A percentile compares a stretch with the other conserved stretches of the same genome.
Conservation (phyloP, 305 asterid species). For the Petunia hybrid region DNA sequence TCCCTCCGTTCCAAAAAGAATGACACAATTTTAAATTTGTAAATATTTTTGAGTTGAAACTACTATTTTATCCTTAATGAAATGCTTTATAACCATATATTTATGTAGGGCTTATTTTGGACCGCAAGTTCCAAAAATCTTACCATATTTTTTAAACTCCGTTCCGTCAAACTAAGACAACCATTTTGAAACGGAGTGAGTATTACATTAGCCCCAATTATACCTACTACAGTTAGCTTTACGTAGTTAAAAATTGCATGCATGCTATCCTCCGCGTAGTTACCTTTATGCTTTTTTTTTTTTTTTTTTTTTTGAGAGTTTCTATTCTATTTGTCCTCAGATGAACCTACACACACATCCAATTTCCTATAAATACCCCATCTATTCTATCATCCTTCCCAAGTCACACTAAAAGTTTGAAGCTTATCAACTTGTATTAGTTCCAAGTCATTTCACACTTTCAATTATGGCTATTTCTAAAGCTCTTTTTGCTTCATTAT, state of each 20-base stretch:
- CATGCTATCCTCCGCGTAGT: slow-evolving; percentile 40
- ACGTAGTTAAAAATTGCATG: slow-evolving; percentile 42
- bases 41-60: too few species aligned
- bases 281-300: slow-evolving; percentile 19
- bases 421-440: background rate
- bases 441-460: background rate
- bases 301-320: background rate
- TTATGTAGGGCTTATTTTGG: too few species aligned
- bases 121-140: too few species aligned
- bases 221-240: background rate
- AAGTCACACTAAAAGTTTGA: slow-evolving; percentile 7
- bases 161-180: too few species aligned
- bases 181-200: too few species aligned
- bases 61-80: too few species aligned
- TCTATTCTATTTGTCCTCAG: slow-evolving; percentile 33
- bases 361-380: slow-evolving; percentile 45
- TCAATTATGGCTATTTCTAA: slow-evolving; percentile 65
- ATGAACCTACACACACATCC: slow-evolving; percentile 24
- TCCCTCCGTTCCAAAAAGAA: too few species aligned
- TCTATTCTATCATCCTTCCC: background rate
- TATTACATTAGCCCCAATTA: too few species aligned
- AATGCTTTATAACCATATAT: too few species aligned
- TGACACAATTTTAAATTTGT: too few species aligned
- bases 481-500: slow-evolving; percentile 44
- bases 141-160: too few species aligned